A percentile compares a stretch with the other conserved stretches of the same genome.
Evolutionary conservation across 2,329 filamentous ascomycete genomes (phyloP).

Genomic region (Trichoderma hamatum): DNA sequence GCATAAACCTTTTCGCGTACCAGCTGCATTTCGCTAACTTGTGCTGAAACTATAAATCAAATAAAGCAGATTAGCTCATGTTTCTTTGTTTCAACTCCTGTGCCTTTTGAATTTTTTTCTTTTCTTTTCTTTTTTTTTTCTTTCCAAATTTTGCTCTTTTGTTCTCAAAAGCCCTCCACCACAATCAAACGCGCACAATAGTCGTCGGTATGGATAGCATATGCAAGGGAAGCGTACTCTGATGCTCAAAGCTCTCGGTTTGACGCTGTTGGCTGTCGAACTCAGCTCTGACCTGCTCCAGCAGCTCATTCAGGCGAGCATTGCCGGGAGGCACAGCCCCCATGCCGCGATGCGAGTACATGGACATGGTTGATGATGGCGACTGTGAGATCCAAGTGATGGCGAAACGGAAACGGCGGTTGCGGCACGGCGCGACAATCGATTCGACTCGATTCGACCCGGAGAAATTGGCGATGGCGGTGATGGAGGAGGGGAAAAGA

Average conservation of each 20-base stretch:
- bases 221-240: conserved; percentile 68
- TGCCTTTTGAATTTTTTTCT: conserved; percentile 4
- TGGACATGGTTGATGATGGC: conserved; percentile 56
- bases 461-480: conserved; percentile 10
- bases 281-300: conserved; percentile 88
- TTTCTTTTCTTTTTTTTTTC: not conserved
- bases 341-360: conserved; percentile 92
- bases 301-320: conserved; percentile 81
- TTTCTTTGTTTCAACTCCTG: not conserved
- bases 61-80: conserved; percentile 30
- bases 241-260: conserved; percentile 86
- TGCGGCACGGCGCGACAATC: conserved; percentile 15
- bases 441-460: not conserved
- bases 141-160: not conserved
- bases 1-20: conserved; percentile 91
- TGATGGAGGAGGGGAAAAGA: not conserved
- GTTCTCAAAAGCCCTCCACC: not conserved
- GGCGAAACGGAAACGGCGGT: conserved; percentile 26
- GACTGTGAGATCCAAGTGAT: not conserved
- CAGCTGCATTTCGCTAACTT: conserved; percentile 93
- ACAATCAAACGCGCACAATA: not conserved
- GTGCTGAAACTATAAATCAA: conserved; percentile 70
- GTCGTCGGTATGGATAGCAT: not conserved
- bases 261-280: conserved; percentile 84
- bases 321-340: conserved; percentile 65